Percentiles rank a stretch among this genome's conserved stretches.
These are phyloP conservation scores for Ganoderma multipileum DNA, from an alignment of 1,284 basidiomycete genomes.

Conservation along the genomic window DNA sequence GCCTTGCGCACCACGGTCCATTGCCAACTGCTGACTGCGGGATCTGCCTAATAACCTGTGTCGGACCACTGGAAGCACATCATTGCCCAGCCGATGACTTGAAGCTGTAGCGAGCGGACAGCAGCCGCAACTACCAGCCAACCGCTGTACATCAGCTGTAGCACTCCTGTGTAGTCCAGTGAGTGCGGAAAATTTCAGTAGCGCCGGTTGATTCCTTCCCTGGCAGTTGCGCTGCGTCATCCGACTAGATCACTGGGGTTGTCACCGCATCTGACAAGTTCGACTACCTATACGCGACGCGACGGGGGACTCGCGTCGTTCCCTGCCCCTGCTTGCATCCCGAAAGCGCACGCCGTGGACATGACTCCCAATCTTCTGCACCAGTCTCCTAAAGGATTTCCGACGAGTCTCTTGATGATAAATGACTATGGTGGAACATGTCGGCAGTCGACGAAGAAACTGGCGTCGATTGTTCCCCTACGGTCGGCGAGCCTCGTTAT, in stretches of 20 bases:
- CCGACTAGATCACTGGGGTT: conserved; percentile 17
- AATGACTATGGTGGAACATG: conserved; percentile 19
- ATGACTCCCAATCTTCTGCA: conserved; percentile 19
- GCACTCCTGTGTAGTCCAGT: too few species aligned
- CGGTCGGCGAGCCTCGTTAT: conserved; percentile 19
- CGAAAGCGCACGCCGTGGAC: conserved; percentile 5
- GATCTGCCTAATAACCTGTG: not conserved
- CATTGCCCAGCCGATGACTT: not conserved
- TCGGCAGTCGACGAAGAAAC: not conserved
- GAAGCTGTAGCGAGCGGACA: not conserved
- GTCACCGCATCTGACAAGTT: conserved; percentile 15
- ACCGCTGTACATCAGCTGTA: too few species aligned
- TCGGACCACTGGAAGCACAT: not conserved
- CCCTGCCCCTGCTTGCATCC: conserved; percentile 7
- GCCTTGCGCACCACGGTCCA: not conserved
- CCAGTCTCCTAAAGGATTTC: not conserved
- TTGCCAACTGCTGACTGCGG: not conserved
- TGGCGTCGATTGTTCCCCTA: not conserved
- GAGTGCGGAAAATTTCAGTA: too few species aligned
- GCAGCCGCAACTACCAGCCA: not conserved
- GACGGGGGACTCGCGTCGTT: not conserved
- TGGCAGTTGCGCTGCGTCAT: not conserved
- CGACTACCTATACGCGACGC: conserved; percentile 13
- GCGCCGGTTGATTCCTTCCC: too few species aligned
- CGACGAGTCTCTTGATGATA: not conserved